Conservation (phyloP, 1,284 basidiomycete species). For the Ceratobasidium sp. region DNA sequence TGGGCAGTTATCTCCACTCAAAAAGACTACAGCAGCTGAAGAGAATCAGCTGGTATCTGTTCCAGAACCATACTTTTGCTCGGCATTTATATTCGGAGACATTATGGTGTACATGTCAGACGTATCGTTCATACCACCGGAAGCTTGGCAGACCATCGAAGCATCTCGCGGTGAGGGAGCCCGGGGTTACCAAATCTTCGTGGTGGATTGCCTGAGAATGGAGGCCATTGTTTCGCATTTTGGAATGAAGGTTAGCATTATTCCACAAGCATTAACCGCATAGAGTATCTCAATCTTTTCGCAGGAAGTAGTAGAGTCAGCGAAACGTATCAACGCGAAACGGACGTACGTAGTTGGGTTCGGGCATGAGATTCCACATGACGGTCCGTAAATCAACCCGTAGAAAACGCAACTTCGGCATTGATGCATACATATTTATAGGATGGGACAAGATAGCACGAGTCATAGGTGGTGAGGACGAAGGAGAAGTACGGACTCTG, state of each 20-base stretch:
- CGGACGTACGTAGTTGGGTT: slow-evolving; percentile 79
- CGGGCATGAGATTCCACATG: slow-evolving; percentile 72
- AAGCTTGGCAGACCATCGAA: slow-evolving; percentile 67
- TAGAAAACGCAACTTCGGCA: background rate
- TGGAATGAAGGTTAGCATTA: slow-evolving; percentile 60
- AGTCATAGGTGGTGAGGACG: slow-evolving; percentile 58
- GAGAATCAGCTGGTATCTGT: background rate
- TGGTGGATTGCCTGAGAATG: slow-evolving; percentile 77
- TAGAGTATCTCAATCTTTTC: background rate
- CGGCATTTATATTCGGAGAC: slow-evolving; percentile 75
- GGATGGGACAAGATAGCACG: slow-evolving; percentile 70
- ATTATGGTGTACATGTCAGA: slow-evolving; percentile 77
- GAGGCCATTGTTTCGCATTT: slow-evolving; percentile 74
- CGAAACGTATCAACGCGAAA: slow-evolving; percentile 64
- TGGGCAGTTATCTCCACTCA: background rate
- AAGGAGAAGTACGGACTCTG: slow-evolving; percentile 47
- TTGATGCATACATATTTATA: background rate
- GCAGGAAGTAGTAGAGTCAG: slow-evolving; percentile 61
- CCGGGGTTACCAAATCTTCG: slow-evolving; percentile 57
- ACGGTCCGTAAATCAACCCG: slow-evolving; percentile 48
- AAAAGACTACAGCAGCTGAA: slow-evolving; percentile 52
- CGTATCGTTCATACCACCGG: slow-evolving; percentile 75
- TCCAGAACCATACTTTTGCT: slow-evolving; percentile 67
- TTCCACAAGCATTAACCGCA: background rate
- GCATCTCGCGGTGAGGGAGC: slow-evolving; percentile 42